Base-by-base conservation (phyloP, 768 basidiomycete genomes). In the Mycena galopus region DNA sequence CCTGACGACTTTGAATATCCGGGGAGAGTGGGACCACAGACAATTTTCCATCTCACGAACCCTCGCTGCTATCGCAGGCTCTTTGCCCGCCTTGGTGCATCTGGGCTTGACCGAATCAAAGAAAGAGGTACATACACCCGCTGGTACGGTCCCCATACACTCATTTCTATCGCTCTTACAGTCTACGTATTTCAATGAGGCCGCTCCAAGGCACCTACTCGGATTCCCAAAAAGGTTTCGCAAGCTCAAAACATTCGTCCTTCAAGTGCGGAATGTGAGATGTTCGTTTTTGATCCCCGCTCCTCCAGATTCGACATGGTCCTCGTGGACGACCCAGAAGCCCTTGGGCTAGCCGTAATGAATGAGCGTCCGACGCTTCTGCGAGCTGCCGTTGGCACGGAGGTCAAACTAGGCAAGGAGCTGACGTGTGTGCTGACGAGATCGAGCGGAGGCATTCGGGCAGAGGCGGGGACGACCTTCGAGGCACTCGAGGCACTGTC, bases 281-380 rank as follows among this genome's bases (percentile, higher is more conserved):
- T 3, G 35, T 55, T 19, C n/a, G n/a, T n/a, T 10, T 23, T 10
- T 21, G 23, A 23, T n/a, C n/a, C n/a, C n/a, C n/a, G 9, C n/a
- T 4, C 11, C 50, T 25, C 25, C 27, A 25, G 25, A 4, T 53
- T 61, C 29, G 3, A 25, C 8, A n/a, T 55, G 53, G 30, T 11
- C 35, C 4, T 1, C 8, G 32, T 35, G 10, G 37, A 14, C 14
- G 50, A 59, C 37, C 21, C 44, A n/a, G 11, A 42, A 7, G 39
- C 10, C 1, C n/a, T 63, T 1, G 68, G 60, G 30, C n/a, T n/a
- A n/a, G 1, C 17, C 4, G 51, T 25, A 3, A 55, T 69, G 37
- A 29, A 12, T 3, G 68, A 51, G 10, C 63, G 60, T n/a, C 60
- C 60, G 25, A 69, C n/a, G 7, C 67, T 69, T 8, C 59, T 10